phyloP scores from a whole-genome alignment of 2,329 filamentous ascomycete species.

The Neobulgaria alba region DNA sequence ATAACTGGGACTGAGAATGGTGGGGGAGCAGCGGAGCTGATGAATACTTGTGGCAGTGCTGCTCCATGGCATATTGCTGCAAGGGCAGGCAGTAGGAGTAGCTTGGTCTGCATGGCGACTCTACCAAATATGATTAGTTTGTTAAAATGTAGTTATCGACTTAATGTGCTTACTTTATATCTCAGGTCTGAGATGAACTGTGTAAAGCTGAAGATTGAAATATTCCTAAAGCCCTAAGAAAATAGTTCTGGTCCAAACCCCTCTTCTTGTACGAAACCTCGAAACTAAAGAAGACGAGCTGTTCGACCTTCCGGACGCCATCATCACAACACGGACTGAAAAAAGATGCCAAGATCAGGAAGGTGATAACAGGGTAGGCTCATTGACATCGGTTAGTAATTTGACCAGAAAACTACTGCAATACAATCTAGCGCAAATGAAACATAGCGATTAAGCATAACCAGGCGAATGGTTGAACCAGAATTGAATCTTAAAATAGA shows the following conservation, averaged over 20 bases:
- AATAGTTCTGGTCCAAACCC: slow-evolving; percentile 3
- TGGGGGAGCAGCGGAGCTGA: no score
- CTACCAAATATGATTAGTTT: no score
- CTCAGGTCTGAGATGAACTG: background rate
- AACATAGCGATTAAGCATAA: slow-evolving; percentile 10
- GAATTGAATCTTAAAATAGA: slow-evolving; percentile 15
- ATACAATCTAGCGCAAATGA: slow-evolving; percentile 15
- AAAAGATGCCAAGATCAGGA: slow-evolving; percentile 1
- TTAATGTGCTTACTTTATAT: background rate
- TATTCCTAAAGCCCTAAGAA: slow-evolving; percentile 1
- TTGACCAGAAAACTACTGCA: slow-evolving; percentile 10
- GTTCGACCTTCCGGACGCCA: slow-evolving; percentile 12
- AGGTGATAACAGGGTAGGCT: background rate
- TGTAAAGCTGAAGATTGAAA: background rate
- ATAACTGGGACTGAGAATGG: no score
- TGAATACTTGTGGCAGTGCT: slow-evolving; percentile 10
- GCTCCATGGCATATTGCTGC: slow-evolving; percentile 9
- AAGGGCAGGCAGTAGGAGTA: slow-evolving; percentile 9
- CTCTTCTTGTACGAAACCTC: slow-evolving; percentile 17
- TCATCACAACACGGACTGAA: slow-evolving; percentile 3
- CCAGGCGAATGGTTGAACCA: slow-evolving; percentile 7
- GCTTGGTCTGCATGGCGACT: no score
- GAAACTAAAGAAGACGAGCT: slow-evolving; percentile 3
- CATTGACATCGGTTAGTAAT: background rate
- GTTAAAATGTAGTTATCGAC: no score